phyloP scores from a whole-genome alignment of 306 rosid species.

The barrel medic (Medicago truncatula) region MtrunA17r5.0-ANR NC_053049.1:2087501-2088000 shows the following conservation, averaged over 20 bases:
- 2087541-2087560: too few species aligned
- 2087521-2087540: too few species aligned
- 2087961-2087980: not conserved
- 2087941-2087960: not conserved
- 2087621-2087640: conserved; percentile 9
- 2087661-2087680: not conserved
- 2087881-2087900: not conserved
- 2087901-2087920: not conserved
- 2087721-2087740: conserved; percentile 97
- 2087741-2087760: conserved; percentile 94
- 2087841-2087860: conserved; percentile 64
- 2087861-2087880: conserved; percentile 37
- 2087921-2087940: not conserved
- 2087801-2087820: conserved; percentile 92
- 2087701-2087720: conserved; percentile 28
- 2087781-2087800: conserved; percentile 75
- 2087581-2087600: not conserved
- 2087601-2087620: not conserved
- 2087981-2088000: not conserved
- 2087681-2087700: conserved; percentile 1
- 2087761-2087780: conserved; percentile 99
- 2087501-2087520: too few species aligned
- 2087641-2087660: not conserved
- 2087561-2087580: too few species aligned
- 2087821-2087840: conserved; percentile 99